Evolutionary conservation across 2,329 filamentous ascomycete genomes (phyloP).

Genomic region (Phaeosphaeriaceae sp.): DNA sequence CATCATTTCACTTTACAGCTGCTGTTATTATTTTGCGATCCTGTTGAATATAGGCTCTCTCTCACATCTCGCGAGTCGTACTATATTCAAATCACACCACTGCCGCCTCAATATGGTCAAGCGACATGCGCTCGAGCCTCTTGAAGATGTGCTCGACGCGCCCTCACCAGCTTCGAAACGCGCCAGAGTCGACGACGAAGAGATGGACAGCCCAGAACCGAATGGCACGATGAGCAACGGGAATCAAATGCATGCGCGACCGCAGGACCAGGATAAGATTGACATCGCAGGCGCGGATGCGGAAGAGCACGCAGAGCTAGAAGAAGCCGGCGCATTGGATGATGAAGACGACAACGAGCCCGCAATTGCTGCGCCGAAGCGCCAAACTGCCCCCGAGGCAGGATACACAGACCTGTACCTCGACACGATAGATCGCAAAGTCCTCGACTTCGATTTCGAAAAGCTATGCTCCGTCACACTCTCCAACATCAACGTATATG

Average conservation of each 20-base stretch:
- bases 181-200: constrained; percentile 53
- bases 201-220: constrained; percentile 39
- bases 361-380: constrained; percentile 57
- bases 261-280: constrained; percentile 32
- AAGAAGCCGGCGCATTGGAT: constrained; percentile 43
- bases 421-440: constrained; percentile 91
- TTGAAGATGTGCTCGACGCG: constrained; percentile 50
- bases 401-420: constrained; percentile 97
- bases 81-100: not conserved
- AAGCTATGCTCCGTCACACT: constrained; percentile 96
- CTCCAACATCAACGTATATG: constrained; percentile 98
- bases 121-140: constrained; percentile 54
- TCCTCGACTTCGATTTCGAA: constrained; percentile 98
- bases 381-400: constrained; percentile 79
- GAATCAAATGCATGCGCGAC: constrained; percentile 37
- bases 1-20: not conserved
- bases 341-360: constrained; percentile 46
- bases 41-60: not conserved
- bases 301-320: constrained; percentile 46
- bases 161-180: constrained; percentile 59
- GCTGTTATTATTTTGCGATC: not conserved
- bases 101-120: constrained; percentile 51
- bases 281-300: constrained; percentile 46
- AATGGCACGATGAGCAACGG: constrained; percentile 38
- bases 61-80: not conserved